Base-by-base conservation (phyloP, 768 basidiomycete genomes). In the Mycena polygramma region DNA sequence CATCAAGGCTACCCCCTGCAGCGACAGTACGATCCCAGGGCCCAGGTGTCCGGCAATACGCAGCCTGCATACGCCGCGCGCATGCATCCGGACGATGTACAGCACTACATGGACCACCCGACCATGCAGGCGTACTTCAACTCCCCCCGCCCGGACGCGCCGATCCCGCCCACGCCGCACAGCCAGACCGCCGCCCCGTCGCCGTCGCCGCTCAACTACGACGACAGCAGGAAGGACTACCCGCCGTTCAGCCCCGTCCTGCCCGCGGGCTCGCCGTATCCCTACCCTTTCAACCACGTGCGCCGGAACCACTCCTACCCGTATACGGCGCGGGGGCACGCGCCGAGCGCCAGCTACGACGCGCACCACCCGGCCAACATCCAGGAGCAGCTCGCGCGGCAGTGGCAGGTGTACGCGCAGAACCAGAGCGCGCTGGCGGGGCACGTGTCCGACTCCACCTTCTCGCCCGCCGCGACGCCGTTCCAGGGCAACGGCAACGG, bases 351-450 rank as follows among this genome's bases (percentile, higher is more conserved):
- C 64, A 76, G 80, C 66, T 80, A 81, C 77, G 83, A 84, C 78
- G 73, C 83, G 69, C 81, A 81, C 77, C 75, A 90, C 75, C 80
- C 83, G 57, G 69, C 81, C 70, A 82, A 82, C 4, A 89, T 93
- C 68, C 88, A 90, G 70, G 90, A 92, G 74, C 91, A 93, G 75
- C 81, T 93, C n/a, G 88, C 88, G 2, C 83, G 88, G 45, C 93
- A 94, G 78, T 92, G 91, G 89, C 92, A 92, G 76, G 88, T 92
- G 71, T 94, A 91, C 71, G 92, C 93, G 4, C 86, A 92, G 75
- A 94, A 92, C 74, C 70, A 71, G 66, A 71, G 54, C 39, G 69
- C 69, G 19, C 87, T 90, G 20, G 88, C 86, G 9, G 81, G 85
- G 11, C 82, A 84, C 48, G 82, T 90, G 74, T 87, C 88, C 6